Evolutionary conservation across 1,139 yeast genomes (phyloP).

Genomic region (Pichia cactophila): DNA sequence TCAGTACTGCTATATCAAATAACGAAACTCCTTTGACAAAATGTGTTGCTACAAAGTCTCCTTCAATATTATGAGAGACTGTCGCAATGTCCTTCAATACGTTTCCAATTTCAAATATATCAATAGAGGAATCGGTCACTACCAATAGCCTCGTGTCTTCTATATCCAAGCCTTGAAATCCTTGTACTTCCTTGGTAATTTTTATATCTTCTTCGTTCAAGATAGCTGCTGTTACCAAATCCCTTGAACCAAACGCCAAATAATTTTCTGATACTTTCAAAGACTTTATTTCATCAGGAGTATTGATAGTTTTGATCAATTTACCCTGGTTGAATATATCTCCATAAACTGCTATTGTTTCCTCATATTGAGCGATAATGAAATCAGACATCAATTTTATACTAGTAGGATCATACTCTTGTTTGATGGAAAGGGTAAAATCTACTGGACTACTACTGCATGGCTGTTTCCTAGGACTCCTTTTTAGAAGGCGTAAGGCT

Average conservation of each 20-base stretch:
- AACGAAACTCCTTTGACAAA: conserved; percentile 13
- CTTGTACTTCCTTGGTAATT: conserved; percentile 4
- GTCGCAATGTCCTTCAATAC: neutral
- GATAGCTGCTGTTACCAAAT: conserved; percentile 11
- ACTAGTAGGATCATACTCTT: conserved; percentile 5
- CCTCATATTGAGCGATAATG: conserved; percentile 8
- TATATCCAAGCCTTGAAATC: conserved; percentile 17
- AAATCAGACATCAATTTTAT: conserved; percentile 11
- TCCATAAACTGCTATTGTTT: conserved; percentile 8
- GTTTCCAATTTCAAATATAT: conserved; percentile 12
- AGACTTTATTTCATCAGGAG: conserved; percentile 5
- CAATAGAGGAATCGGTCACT: conserved; percentile 14
- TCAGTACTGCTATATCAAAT: conserved; percentile 20
- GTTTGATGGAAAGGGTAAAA: conserved; percentile 1
- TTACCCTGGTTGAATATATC: conserved; percentile 2
- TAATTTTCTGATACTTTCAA: conserved; percentile 8
- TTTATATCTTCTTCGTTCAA: neutral
- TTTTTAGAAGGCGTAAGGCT: conserved; percentile 1
- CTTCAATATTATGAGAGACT: neutral
- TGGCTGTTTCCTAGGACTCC: conserved; percentile 3
- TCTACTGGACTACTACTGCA: neutral
- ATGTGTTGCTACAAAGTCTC: conserved; percentile 9
- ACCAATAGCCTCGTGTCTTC: conserved; percentile 14
- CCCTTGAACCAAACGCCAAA: conserved; percentile 14
- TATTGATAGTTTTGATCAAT: conserved; percentile 4